Base-by-base conservation (phyloP, 768 basidiomycete species). In the Phallus indusiatus region DNA sequence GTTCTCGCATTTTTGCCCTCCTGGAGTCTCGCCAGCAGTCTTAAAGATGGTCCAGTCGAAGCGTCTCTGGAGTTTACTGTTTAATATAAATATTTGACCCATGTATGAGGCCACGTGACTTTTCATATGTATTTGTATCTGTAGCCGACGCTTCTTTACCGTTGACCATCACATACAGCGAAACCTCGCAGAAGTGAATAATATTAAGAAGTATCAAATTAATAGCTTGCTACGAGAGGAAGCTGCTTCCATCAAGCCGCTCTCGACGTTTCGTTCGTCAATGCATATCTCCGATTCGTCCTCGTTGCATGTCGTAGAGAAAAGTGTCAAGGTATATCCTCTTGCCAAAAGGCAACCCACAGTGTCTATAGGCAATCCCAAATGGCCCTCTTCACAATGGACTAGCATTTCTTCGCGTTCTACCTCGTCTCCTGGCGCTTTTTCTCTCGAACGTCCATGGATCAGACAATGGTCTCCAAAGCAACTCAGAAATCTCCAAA, bases 1-100 rank as follows among this genome's bases (percentile, higher is more conserved):
- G 77, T 80, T 24, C 66, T 87, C 7, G 66, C 69, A 7, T 86
- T 84, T 67, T 67, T 88, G 60, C 88, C 88, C 18, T 71, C 76
- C 50, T 90, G 88, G 87, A 82, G 78, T 10, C 74, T 75, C n/a
- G 78, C 79, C 50, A 79, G 79, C 5, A 86, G 86, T 71, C 62
- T 68, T 55, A 69, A 72, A 2, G 78, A 81, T 61, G 84, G 80
- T 1, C 67, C 88, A 55, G 83, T 86, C 22, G 84, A 86, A 66
- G 85, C 70, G 10, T 70, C 65, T 65, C 66, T 65, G 35, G 63
- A 55, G 36, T 78, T 77, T 61, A 54, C 65, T 42, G 55, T 74
- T 21, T 75, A 60, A 57, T 17, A 9, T 36, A 16, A 18, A 28
- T 28, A 28, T 22, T 59, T 56, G 36, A 21, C n/a, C 16, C 10